Evolutionary conservation across 495 filamentous ascomycete genomes (phyloP), one percentile per base, ranked within the genome.

Genomic region (Penicillium samsonianum): DNA sequence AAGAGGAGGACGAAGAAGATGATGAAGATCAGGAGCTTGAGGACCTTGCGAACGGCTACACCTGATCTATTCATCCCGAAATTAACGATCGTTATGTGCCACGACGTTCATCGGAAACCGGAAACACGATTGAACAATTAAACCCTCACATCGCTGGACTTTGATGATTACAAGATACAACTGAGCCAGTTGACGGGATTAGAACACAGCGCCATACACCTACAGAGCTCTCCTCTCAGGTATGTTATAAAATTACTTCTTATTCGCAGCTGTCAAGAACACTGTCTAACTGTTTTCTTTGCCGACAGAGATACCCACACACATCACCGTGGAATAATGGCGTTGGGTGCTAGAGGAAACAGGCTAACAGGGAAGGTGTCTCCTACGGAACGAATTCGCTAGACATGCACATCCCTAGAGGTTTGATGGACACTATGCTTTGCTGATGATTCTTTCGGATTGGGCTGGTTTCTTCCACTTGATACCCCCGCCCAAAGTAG

Each of bases 21-120:
- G 42, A 45, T 4, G 51, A 53, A 47, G 53, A 55, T 16, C 42
- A 55, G 30, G 53, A 55, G 43, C 30, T 55, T 28, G 53, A 47
- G 7, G 53, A 55, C 19, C 53, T 55, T 30, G 42, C 25, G 22
- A 55, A 47, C 19, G 43, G 31, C 22, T 23, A 47, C 11, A 12
- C 30, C 19, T 55, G 53, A 55, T 26, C 33, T 46, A 5, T 46
- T 16, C 28, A 14, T n/a, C 16, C 22, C n/a, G n/a, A 6, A 12
- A 26, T 20, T 9, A 38, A 40, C 16, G 23, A 28, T 16, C 20
- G 1, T 19, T 52, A 41, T 28, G 47, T 14, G 23, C 25, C 50
- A 41, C 4, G 50, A 52, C 9, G 8, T 38, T 17, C 16, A 25
- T 28, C 22, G 19, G 28, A 38, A 23, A 23, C 17, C 14, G 20